Base-by-base conservation (phyloP, 2,329 filamentous ascomycete species). In the Trichoderma harzianum region DNA sequence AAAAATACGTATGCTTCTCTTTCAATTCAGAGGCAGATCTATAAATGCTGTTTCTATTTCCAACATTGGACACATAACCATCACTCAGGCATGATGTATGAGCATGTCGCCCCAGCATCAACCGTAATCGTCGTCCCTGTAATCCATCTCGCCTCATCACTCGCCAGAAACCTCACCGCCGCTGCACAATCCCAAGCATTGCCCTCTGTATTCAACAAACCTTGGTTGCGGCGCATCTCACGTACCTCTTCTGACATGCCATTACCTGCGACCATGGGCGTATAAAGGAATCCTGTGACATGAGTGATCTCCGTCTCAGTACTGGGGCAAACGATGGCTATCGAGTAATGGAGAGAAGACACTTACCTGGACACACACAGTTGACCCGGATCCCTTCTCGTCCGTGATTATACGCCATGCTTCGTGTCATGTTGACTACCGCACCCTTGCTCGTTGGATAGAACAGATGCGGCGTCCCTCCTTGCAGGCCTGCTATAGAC, bases 401-500 rank as follows among this genome's bases (percentile, higher is more conserved):
- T 5, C 80, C 85, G 73, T 87, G 85, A 36, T 87, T 83, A 1
- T 84, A 83, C 1, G 85, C 85, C 85, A 87, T 87, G 1, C 85
- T 83, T 1, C 84, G 76, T 1, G 85, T 86, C 85, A 87, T 86
- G 28, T 86, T 84, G 3, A 86, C 80, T 1, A 87, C 82, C 0
- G 84, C 84, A 1, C 84, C 84, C 72, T 86, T 86, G 72, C 79
- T 82, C 0, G 84, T 86, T 7, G 84, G 84, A 60, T 86, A 86
- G 1, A 86, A 74, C 5, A 86, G 74, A 72, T 82, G 79, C 1
- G 83, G 83, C 36, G 81, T 84, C 0, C 84, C 84, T 0, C 85
- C 84, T n/a, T 80, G 80, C 36, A 86, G 65, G 0, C 89, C 89
- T 0, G 89, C 88, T 1, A 91, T 89, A 61, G 84, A 87, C 2